These are phyloP conservation scores for Spirogloea muscicola DNA, from an alignment of 139 green algal species.

Conservation along the genomic window DNA sequence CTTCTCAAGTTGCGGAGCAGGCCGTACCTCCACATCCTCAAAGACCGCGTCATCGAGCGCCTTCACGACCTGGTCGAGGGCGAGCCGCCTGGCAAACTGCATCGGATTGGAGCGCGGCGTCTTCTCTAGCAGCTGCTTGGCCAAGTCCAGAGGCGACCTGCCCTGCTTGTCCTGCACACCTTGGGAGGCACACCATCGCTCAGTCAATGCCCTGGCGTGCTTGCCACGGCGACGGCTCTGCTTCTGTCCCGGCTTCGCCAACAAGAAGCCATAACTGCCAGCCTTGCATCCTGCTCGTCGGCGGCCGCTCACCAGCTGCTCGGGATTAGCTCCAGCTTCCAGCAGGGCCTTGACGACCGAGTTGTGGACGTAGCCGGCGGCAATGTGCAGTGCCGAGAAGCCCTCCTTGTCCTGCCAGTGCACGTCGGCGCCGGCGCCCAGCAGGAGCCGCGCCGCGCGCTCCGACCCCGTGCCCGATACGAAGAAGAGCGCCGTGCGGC, in stretches of 20 bases:
- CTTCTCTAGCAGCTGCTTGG: constrained; percentile 32
- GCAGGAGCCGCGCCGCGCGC: constrained; percentile 28
- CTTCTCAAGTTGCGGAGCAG: no score
- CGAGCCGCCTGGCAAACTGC: constrained; percentile 35
- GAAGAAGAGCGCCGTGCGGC: constrained; percentile 32
- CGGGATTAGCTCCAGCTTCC: constrained; percentile 47
- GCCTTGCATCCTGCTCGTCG: background rate
- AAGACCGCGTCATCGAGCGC: constrained; percentile 41
- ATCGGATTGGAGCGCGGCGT: constrained; percentile 33
- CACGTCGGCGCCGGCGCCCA: constrained; percentile 27
- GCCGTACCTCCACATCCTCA: constrained; percentile 44
- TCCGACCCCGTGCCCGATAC: constrained; percentile 17
- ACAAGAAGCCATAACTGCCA: no score
- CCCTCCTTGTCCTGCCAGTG: constrained; percentile 64
- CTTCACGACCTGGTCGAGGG: constrained; percentile 44
- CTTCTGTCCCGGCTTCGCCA: no score
- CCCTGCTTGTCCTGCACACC: constrained; percentile 30
- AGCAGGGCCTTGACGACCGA: constrained; percentile 38
- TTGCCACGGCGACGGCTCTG: no score
- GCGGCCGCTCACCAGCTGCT: no score
- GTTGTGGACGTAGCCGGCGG: constrained; percentile 73
- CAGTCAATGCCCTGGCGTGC: background rate
- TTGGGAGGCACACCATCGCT: background rate
- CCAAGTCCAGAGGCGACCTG: constrained; percentile 20
- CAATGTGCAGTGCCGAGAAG: constrained; percentile 74